These are phyloP conservation scores for Maudiozyma saulgeensis DNA, from an alignment of 805 yeast species.

Conservation along the genomic window DNA sequence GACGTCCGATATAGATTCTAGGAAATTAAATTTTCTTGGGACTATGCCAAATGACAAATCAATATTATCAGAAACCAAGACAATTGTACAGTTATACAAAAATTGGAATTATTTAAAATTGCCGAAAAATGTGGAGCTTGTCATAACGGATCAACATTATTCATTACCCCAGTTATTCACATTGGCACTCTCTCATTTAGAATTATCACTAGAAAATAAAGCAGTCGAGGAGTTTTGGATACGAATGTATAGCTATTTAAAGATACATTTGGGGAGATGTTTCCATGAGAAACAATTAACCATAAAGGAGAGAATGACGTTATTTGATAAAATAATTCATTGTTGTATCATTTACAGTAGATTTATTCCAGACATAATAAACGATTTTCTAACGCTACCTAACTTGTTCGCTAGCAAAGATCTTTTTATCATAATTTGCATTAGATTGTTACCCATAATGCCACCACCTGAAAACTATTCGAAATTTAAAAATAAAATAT, in stretches of 20 bases:
- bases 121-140: conserved; percentile 12
- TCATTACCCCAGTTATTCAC: conserved; percentile 7
- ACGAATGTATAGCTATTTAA: conserved; percentile 11
- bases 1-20: conserved; percentile 4
- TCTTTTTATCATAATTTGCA: conserved; percentile 8
- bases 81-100: conserved; percentile 10
- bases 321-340: conserved; percentile 4
- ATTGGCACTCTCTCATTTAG: conserved; percentile 1
- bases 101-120: conserved; percentile 12
- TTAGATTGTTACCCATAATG: conserved; percentile 7
- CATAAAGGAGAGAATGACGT: neutral
- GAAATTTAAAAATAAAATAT: conserved; percentile 5
- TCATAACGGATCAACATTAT: conserved; percentile 2
- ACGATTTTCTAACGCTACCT: conserved; percentile 11
- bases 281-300: conserved; percentile 7
- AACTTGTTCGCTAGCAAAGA: conserved; percentile 9
- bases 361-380: conserved; percentile 3
- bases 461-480: neutral
- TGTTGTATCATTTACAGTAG: conserved; percentile 8
- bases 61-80: conserved; percentile 8
- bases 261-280: conserved; percentile 10
- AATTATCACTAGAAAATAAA: neutral
- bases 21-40: neutral
- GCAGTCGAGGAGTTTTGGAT: conserved; percentile 7
- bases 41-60: conserved; percentile 6